Percentiles rank a stretch among this genome's conserved stretches.
Evolutionary conservation across 2,329 filamentous ascomycete species (phyloP).

Genomic region (Colletotrichum musae): DNA sequence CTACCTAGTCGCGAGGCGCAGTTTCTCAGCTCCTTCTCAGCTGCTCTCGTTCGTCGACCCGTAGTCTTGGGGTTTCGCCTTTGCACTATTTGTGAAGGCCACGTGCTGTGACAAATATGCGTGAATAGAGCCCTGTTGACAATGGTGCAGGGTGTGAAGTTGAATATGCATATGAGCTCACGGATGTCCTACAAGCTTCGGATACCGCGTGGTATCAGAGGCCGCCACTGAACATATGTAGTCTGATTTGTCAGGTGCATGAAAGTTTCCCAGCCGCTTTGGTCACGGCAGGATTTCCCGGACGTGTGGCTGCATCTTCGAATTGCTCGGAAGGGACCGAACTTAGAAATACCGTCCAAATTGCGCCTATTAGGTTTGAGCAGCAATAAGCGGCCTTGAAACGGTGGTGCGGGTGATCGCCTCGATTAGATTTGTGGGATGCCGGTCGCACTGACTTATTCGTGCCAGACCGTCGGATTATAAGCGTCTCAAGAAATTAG

Average conservation of each 20-base stretch:
- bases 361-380: constrained; percentile 50
- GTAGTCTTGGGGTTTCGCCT: not conserved
- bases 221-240: not conserved
- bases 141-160: not conserved
- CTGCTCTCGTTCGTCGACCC: not conserved
- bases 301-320: not conserved
- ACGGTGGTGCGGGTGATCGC: constrained; percentile 46
- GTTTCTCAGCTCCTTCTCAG: not conserved
- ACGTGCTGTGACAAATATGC: not conserved
- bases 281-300: not conserved
- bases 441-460: not conserved
- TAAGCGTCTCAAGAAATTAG: too few species aligned
- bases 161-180: not conserved
- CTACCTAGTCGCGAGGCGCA: not conserved
- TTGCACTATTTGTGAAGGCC: not conserved
- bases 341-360: constrained; percentile 30
- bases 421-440: not conserved
- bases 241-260: constrained; percentile 2
- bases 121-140: not conserved
- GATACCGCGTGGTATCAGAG: not conserved
- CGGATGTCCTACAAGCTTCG: not conserved
- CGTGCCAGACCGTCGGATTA: not conserved
- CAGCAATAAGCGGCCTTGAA: constrained; percentile 48
- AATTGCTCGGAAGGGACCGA: not conserved
- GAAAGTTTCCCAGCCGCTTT: not conserved